phyloP scores from a whole-genome alignment of 768 basidiomycete genomes.

The Amanita jacksonii region DNA sequence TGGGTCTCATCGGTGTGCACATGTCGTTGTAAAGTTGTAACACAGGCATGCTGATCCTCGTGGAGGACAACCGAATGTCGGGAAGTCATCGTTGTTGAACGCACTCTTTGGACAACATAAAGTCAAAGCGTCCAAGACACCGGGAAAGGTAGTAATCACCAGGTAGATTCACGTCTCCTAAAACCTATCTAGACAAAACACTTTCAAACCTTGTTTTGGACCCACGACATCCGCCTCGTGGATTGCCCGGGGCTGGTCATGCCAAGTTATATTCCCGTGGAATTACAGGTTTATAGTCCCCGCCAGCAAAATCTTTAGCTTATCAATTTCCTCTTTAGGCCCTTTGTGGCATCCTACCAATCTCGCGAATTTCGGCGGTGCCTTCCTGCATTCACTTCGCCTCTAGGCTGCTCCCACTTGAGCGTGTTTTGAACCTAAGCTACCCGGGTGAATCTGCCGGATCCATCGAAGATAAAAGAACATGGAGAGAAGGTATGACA shows the following conservation, averaged over 20 bases:
- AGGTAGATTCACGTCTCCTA: background rate
- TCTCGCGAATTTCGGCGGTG: constrained; percentile 76
- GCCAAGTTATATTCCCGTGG: constrained; percentile 76
- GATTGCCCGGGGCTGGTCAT: constrained; percentile 96
- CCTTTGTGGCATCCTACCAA: constrained; percentile 62
- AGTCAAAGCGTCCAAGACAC: constrained; percentile 78
- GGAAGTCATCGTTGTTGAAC: constrained; percentile 88
- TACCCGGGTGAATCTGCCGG: constrained; percentile 36
- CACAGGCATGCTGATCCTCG: background rate
- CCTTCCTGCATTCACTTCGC: constrained; percentile 74
- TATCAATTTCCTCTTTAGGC: constrained; percentile 32
- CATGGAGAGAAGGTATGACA: constrained; percentile 55
- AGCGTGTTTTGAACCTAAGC: constrained; percentile 50
- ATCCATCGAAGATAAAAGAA: constrained; percentile 55
- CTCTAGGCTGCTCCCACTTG: constrained; percentile 64
- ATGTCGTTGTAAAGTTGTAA: background rate
- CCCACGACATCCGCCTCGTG: constrained; percentile 74
- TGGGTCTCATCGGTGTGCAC: constrained; percentile 67
- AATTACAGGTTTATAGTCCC: constrained; percentile 51
- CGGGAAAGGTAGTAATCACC: constrained; percentile 59
- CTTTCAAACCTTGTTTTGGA: constrained; percentile 91
- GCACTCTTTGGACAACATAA: constrained; percentile 74
- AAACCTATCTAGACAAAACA: constrained; percentile 68
- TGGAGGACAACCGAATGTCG: constrained; percentile 88
- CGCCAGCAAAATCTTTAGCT: constrained; percentile 4